phyloP scores from a whole-genome alignment of 2,329 filamentous ascomycete species.

The Aaosphaeria pasadenensis region DNA sequence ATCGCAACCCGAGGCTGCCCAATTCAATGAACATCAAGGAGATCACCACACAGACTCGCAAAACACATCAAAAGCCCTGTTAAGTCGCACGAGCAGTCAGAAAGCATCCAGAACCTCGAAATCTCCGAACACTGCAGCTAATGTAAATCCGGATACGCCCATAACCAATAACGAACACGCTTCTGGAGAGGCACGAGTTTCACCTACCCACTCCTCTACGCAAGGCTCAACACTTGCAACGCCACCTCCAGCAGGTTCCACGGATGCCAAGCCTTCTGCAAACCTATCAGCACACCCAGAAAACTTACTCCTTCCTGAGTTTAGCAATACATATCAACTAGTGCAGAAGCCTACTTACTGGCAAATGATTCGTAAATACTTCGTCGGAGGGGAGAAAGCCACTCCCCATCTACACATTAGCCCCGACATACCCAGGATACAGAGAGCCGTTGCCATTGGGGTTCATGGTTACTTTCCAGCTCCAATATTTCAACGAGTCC shows the following conservation, averaged over 20 bases:
- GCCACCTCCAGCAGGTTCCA: conserved; percentile 26
- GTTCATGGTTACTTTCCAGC: conserved; percentile 94
- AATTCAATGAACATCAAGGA: conserved; percentile 45
- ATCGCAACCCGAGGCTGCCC: conserved; percentile 49
- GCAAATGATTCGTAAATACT: conserved; percentile 40
- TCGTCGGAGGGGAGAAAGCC: conserved; percentile 52
- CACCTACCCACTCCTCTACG: conserved; percentile 22
- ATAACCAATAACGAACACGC: background rate
- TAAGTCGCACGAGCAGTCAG: conserved; percentile 27
- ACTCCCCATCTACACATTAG: conserved; percentile 67
- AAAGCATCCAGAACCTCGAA: conserved; percentile 4
- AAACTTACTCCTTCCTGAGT: conserved; percentile 69
- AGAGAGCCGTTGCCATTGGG: conserved; percentile 86
- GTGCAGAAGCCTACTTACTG: conserved; percentile 45
- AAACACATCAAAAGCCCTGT: conserved; percentile 19
- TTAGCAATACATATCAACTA: conserved; percentile 62
- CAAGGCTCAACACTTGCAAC: conserved; percentile 36
- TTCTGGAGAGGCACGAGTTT: conserved; percentile 1
- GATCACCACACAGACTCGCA: conserved; percentile 12
- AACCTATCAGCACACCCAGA: conserved; percentile 39
- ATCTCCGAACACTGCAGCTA: conserved; percentile 5
- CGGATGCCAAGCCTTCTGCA: conserved; percentile 18
- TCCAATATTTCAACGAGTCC: conserved; percentile 78
- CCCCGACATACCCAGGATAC: conserved; percentile 68
- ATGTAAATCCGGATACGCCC: conserved; percentile 15